These are phyloP conservation scores for Alternaria hordeiaustralica DNA, from an alignment of 2,329 filamentous ascomycete genomes.

Conservation along the genomic window DNA sequence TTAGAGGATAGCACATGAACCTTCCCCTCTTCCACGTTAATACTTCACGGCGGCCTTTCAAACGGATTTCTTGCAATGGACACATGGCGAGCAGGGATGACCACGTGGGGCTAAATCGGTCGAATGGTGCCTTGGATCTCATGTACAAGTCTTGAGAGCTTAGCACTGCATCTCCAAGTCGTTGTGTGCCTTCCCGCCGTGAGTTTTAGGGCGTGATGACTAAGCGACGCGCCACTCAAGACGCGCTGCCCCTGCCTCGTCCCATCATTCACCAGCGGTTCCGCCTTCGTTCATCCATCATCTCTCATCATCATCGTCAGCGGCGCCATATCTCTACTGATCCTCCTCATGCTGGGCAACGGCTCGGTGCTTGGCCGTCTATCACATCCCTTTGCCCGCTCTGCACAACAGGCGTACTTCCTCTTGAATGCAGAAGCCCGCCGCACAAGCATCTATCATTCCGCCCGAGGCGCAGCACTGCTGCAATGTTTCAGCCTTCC, in stretches of 20 bases:
- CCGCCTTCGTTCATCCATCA: background rate
- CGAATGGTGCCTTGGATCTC: background rate
- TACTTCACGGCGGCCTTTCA: slow-evolving; percentile 48
- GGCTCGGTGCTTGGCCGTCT: background rate
- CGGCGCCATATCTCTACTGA: background rate
- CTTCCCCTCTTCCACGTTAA: background rate
- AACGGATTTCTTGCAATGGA: background rate
- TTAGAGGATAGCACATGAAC: background rate
- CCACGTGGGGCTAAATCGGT: background rate
- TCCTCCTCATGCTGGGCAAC: background rate
- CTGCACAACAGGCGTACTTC: slow-evolving; percentile 4
- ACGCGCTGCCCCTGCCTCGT: background rate
- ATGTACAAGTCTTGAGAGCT: background rate
- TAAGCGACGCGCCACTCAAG: background rate
- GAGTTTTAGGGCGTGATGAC: background rate
- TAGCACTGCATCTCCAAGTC: background rate
- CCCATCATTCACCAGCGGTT: background rate
- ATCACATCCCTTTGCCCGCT: slow-evolving; percentile 6
- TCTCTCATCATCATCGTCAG: background rate
- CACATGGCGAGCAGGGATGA: background rate
- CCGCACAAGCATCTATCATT: background rate
- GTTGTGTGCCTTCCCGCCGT: background rate
- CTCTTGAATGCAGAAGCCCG: background rate
- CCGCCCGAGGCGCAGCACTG: slow-evolving; percentile 1
- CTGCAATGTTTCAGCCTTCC: background rate